These are phyloP conservation scores for Cladorrhinum sp. DNA, from an alignment of 2,329 filamentous ascomycete species.

Conservation along the genomic window DNA sequence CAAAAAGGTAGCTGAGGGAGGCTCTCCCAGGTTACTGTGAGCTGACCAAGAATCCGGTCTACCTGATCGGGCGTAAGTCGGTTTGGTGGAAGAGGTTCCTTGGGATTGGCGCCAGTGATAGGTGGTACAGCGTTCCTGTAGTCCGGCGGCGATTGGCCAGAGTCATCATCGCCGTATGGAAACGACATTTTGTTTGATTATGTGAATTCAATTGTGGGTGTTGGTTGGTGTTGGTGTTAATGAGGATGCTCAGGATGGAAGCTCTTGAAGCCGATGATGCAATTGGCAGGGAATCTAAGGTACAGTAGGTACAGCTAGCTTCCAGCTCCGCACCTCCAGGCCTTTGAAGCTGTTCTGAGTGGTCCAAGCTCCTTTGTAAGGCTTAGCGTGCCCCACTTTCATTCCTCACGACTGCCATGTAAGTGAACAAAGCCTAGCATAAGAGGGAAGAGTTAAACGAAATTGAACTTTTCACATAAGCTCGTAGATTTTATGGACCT, in stretches of 20 bases:
- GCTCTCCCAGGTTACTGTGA: constrained; percentile 20
- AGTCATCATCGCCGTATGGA: constrained; percentile 8
- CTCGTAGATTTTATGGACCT: background rate
- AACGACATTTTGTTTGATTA: constrained; percentile 14
- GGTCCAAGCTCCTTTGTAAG: constrained; percentile 1
- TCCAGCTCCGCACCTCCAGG: background rate
- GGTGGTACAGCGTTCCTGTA: background rate
- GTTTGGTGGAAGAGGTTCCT: background rate
- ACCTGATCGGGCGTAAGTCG: background rate
- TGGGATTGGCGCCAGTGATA: background rate
- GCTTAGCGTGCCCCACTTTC: background rate
- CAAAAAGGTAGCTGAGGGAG: constrained; percentile 23
- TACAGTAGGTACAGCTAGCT: too few relatives aligned
- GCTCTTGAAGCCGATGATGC: background rate
- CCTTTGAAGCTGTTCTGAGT: background rate
- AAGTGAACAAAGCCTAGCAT: background rate
- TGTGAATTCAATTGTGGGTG: background rate
- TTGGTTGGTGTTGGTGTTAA: background rate
- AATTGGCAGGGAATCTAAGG: background rate
- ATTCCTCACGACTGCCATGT: background rate
- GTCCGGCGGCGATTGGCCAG: background rate
- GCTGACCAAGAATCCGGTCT: constrained; percentile 11
- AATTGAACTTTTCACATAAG: background rate
- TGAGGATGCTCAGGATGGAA: background rate
- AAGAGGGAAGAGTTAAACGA: background rate